Conservation (phyloP, 208 protist species). For the Trypanosoma conorhini region DNA sequence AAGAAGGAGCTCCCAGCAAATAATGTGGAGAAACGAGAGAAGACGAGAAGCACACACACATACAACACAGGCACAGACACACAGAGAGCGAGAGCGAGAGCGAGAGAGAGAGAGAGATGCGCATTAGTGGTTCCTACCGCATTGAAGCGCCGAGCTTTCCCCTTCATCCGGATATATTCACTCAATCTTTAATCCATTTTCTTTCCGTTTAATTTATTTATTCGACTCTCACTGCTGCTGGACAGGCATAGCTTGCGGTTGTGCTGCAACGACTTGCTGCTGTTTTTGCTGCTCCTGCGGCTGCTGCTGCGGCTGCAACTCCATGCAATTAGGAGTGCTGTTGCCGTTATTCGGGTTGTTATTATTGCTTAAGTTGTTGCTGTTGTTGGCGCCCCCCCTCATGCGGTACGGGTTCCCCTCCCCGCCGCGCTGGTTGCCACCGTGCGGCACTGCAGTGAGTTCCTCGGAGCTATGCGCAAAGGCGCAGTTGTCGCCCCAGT, state of each 20-base stretch:
- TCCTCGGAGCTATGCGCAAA: slow-evolving; percentile 87
- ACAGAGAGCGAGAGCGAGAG: too few relatives aligned
- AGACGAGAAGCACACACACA: background rate
- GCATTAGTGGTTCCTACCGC: background rate
- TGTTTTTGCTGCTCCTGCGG: slow-evolving; percentile 4
- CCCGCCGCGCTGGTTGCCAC: slow-evolving; percentile 13
- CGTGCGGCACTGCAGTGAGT: slow-evolving; percentile 42
- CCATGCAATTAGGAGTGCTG: background rate
- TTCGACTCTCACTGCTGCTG: background rate
- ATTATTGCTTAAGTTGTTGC: slow-evolving; percentile 17
- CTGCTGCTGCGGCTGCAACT: background rate
- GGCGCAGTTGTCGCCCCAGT: slow-evolving; percentile 82
- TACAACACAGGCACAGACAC: background rate
- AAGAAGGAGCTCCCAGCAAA: background rate
- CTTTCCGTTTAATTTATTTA: slow-evolving; percentile 8
- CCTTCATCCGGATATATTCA: background rate
- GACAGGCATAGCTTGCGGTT: background rate
- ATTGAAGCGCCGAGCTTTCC: background rate
- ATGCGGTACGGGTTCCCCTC: slow-evolving; percentile 19
- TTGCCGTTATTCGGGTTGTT: slow-evolving; percentile 10
- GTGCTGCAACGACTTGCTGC: background rate
- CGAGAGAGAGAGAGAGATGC: too few relatives aligned
- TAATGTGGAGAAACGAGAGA: background rate
- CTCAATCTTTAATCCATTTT: background rate
- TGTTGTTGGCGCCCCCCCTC: background rate